Percentiles rank a stretch among this genome's conserved stretches.
Evolutionary conservation across 129 eudicot genomes (phyloP).

Genomic region (Silybum marianum): DNA sequence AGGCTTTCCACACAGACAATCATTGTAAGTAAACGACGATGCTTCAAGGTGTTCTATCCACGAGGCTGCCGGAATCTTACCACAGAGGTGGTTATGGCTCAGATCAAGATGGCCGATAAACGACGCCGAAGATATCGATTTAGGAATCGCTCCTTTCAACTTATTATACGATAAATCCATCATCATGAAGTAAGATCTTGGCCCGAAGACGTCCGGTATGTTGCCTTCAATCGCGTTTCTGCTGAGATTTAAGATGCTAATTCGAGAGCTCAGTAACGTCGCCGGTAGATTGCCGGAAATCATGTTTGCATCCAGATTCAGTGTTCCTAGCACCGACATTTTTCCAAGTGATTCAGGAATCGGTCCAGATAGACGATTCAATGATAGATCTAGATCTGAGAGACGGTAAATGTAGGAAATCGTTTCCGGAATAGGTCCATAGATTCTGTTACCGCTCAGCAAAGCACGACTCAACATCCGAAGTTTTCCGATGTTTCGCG

Average conservation of each 20-base stretch:
- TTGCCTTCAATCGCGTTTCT: constrained; percentile 64
- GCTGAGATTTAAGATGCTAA: constrained; percentile 69
- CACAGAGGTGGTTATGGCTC: constrained; percentile 84
- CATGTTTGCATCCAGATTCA: constrained; percentile 72
- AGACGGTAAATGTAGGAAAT: constrained; percentile 68
- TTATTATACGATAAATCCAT: constrained; percentile 74
- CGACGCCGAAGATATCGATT: constrained; percentile 61
- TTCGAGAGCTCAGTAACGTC: constrained; percentile 52
- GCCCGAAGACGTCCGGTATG: constrained; percentile 81
- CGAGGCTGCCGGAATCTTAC: constrained; percentile 63
- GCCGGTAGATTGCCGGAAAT: constrained; percentile 67
- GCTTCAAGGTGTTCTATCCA: constrained; percentile 79
- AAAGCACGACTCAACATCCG: constrained; percentile 79
- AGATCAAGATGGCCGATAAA: constrained; percentile 80
- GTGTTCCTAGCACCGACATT: constrained; percentile 75
- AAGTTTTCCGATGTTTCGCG: constrained; percentile 64
- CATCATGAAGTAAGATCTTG: constrained; percentile 72
- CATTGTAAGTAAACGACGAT: constrained; percentile 65
- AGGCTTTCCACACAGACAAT: constrained; percentile 81
- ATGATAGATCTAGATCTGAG: constrained; percentile 72
- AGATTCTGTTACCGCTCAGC: constrained; percentile 49
- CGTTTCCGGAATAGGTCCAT: constrained; percentile 60
- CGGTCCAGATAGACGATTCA: constrained; percentile 64
- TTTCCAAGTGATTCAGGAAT: constrained; percentile 64
- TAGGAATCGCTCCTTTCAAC: constrained; percentile 69